Percentiles rank a stretch among this genome's conserved stretches.
phyloP scores from a whole-genome alignment of 2,329 filamentous ascomycete genomes.

The Xylaria sp. region DNA sequence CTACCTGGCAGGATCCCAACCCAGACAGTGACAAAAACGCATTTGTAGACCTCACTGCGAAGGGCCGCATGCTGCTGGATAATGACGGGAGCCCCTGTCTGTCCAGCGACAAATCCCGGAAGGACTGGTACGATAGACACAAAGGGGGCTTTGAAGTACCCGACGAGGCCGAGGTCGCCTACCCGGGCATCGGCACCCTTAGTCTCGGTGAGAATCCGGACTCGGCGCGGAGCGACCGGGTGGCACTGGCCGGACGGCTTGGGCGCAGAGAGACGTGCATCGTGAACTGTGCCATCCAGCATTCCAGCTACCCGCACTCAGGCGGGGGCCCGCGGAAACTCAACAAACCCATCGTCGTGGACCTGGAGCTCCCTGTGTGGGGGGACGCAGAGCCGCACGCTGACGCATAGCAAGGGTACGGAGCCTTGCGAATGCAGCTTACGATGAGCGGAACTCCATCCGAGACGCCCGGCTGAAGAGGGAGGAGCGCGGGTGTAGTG shows the following conservation, averaged over 20 bases:
- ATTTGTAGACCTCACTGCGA: slow-evolving; percentile 69
- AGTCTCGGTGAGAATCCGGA: slow-evolving; percentile 56
- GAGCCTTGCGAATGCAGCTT: slow-evolving; percentile 14
- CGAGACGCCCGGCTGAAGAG: slow-evolving; percentile 8
- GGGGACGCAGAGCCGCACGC: slow-evolving; percentile 40
- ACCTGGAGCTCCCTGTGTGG: slow-evolving; percentile 76
- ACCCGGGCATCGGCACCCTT: slow-evolving; percentile 45
- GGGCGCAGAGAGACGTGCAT: slow-evolving; percentile 76
- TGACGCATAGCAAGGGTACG: background rate
- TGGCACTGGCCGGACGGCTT: slow-evolving; percentile 55
- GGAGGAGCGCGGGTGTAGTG: slow-evolving; percentile 2
- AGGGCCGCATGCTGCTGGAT: slow-evolving; percentile 55
- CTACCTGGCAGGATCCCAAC: slow-evolving; percentile 70
- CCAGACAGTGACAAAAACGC: slow-evolving; percentile 67
- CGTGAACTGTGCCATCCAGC: slow-evolving; percentile 82
- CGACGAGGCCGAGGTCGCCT: slow-evolving; percentile 11
- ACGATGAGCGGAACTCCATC: background rate
- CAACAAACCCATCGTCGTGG: slow-evolving; percentile 86
- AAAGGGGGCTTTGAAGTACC: background rate
- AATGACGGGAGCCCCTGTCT: slow-evolving; percentile 55
- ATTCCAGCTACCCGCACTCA: slow-evolving; percentile 71
- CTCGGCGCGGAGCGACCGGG: slow-evolving; percentile 56
- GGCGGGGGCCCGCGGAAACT: slow-evolving; percentile 66
- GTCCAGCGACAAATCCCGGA: background rate
- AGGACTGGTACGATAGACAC: background rate